phyloP scores from a whole-genome alignment of 2,329 filamentous ascomycete species.

The Gremmenia infestans region DNA sequence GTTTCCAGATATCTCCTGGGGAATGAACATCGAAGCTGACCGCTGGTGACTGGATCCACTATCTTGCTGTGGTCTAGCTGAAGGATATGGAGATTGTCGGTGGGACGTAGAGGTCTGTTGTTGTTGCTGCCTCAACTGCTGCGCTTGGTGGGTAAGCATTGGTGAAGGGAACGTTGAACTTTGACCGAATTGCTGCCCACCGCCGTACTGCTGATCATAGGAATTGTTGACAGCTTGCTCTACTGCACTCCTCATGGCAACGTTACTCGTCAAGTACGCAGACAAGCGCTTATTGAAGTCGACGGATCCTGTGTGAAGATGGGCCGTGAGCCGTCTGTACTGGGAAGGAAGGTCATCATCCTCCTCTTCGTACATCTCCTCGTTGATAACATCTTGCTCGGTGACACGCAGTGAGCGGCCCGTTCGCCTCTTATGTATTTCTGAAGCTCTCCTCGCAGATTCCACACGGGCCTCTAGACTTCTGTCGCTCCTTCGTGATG shows the following conservation, averaged over 20 bases:
- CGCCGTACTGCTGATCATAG: conserved; percentile 33
- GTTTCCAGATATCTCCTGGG: conserved; percentile 30
- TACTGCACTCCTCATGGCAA: conserved; percentile 49
- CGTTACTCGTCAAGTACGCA: conserved; percentile 51
- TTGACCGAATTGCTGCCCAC: conserved; percentile 30
- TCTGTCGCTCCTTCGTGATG: conserved; percentile 79
- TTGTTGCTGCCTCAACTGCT: conserved; percentile 11
- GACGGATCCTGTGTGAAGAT: conserved; percentile 38
- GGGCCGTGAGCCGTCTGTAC: conserved; percentile 57
- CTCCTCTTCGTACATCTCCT: conserved; percentile 96
- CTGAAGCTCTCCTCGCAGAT: conserved; percentile 82
- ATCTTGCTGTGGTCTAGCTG: conserved; percentile 26
- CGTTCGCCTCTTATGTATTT: conserved; percentile 83
- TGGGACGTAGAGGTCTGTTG: conserved; percentile 23
- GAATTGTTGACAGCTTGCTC: conserved; percentile 39
- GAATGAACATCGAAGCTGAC: conserved; percentile 40
- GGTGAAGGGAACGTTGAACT: conserved; percentile 22
- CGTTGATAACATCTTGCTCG: conserved; percentile 79
- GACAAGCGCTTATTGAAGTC: conserved; percentile 23
- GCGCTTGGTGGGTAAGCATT: conserved; percentile 26
- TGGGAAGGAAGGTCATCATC: conserved; percentile 72
- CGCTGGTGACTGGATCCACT: conserved; percentile 36
- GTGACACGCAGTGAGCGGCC: conserved; percentile 78
- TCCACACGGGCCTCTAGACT: conserved; percentile 83
- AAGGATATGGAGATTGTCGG: conserved; percentile 40